A percentile compares a stretch with the other conserved stretches of the same genome.
Evolutionary conservation across 164 flowering plant genomes (phyloP).

Genomic region (Kingdonia uniflora): DNA sequence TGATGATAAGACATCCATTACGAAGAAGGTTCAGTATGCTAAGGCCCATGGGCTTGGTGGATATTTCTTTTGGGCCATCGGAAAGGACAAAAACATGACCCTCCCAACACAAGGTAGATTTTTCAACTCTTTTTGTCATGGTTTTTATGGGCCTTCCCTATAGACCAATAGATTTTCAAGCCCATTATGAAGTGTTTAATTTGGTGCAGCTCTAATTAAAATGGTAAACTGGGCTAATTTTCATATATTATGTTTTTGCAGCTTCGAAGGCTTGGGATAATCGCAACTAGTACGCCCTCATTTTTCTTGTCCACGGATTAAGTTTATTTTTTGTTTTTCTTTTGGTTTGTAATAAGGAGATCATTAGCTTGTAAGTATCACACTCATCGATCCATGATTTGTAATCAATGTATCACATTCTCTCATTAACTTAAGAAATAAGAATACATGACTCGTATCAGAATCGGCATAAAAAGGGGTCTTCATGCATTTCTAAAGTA

Average conservation of each 20-base stretch:
- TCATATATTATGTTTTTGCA: background rate
- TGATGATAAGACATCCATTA: conserved; percentile 11
- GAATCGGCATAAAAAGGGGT: too few species aligned
- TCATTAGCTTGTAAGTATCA: too few species aligned
- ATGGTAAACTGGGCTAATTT: too few species aligned
- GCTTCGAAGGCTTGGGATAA: conserved; percentile 6
- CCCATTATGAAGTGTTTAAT: background rate
- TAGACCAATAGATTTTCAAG: too few species aligned
- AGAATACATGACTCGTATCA: too few species aligned
- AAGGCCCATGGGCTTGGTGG: conserved; percentile 14
- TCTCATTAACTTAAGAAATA: too few species aligned
- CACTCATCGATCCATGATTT: too few species aligned
- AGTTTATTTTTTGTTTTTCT: background rate
- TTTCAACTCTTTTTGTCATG: background rate
- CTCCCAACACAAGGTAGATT: conserved; percentile 14
- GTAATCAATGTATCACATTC: too few species aligned
- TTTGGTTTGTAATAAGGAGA: background rate
- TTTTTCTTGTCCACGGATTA: too few species aligned
- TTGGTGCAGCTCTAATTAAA: background rate
- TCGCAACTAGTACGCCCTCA: background rate
- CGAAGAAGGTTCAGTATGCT: conserved; percentile 17
- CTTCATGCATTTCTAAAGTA: too few species aligned
- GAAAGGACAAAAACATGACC: conserved; percentile 14
- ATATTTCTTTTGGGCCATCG: conserved; percentile 22
- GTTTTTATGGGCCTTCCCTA: too few species aligned